These are phyloP conservation scores for Hanseniaspora sp. DNA, from an alignment of 1,139 yeast genomes.

Conservation along the genomic window DNA sequence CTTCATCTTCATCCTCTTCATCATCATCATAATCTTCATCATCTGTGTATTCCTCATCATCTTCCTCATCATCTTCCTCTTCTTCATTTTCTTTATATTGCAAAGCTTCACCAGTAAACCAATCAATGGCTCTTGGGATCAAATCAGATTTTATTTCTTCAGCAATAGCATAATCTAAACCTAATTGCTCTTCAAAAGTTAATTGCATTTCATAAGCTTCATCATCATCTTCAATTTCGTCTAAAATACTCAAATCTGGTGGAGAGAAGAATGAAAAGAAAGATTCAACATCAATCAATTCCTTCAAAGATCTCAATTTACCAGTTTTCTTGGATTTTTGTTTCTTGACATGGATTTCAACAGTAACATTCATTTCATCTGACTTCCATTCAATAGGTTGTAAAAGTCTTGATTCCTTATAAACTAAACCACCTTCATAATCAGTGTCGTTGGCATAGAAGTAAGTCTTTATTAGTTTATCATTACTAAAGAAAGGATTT, in stretches of 20 bases:
- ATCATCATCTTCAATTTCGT: constrained; percentile 38
- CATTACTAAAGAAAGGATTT: constrained; percentile 71
- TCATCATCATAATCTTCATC: constrained; percentile 28
- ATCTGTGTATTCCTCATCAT: constrained; percentile 32
- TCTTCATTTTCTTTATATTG: constrained; percentile 52
- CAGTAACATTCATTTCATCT: constrained; percentile 73
- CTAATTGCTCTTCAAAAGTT: constrained; percentile 67
- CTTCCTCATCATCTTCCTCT: constrained; percentile 44
- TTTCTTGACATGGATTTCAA: constrained; percentile 83
- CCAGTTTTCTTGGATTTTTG: constrained; percentile 96
- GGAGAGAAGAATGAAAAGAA: constrained; percentile 94
- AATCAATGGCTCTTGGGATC: constrained; percentile 91
- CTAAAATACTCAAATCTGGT: constrained; percentile 59
- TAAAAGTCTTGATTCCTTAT: constrained; percentile 92
- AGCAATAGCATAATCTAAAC: constrained; percentile 88
- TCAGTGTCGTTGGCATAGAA: constrained; percentile 92
- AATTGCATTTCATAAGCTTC: constrained; percentile 36
- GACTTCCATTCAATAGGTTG: constrained; percentile 67
- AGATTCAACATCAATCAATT: constrained; percentile 82
- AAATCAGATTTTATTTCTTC: constrained; percentile 93
- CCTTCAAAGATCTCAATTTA: constrained; percentile 92
- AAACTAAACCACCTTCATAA: constrained; percentile 89
- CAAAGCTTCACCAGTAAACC: constrained; percentile 97
- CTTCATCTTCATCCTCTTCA: constrained; percentile 27
- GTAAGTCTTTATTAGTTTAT: constrained; percentile 66